Evolutionary conservation across 805 yeast genomes (phyloP).

Genomic region (Saccharomycopsis guyanensis): DNA sequence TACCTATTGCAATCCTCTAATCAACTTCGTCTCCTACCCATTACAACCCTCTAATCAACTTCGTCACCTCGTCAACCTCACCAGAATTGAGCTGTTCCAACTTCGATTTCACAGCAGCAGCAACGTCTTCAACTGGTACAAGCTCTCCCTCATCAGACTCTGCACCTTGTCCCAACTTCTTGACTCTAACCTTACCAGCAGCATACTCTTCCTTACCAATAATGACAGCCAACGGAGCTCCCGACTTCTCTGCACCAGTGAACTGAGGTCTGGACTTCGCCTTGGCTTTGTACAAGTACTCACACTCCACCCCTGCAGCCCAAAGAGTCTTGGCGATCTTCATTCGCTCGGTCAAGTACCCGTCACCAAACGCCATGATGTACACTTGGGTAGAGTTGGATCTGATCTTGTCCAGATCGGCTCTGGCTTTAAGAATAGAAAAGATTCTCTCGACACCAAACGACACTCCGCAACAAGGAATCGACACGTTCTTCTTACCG

Average conservation of each 20-base stretch:
- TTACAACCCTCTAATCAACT: conserved; percentile 8
- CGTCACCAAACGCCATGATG: conserved; percentile 98
- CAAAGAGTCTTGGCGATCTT: conserved; percentile 72
- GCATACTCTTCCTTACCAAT: conserved; percentile 91
- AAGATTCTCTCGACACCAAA: conserved; percentile 95
- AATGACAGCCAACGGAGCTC: conserved; percentile 85
- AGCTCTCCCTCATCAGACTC: conserved; percentile 82
- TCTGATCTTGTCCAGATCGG: conserved; percentile 54
- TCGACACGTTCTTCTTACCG: conserved; percentile 68
- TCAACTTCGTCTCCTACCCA: conserved; percentile 3
- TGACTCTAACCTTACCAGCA: conserved; percentile 76
- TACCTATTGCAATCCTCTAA: conserved; percentile 9
- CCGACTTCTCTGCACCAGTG: conserved; percentile 94
- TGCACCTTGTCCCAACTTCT: conserved; percentile 83
- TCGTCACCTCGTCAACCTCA: conserved; percentile 21
- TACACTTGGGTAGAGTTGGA: conserved; percentile 88
- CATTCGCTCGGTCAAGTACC: conserved; percentile 91
- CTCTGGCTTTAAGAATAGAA: conserved; percentile 77
- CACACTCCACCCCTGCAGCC: conserved; percentile 84
- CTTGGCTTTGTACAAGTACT: conserved; percentile 85
- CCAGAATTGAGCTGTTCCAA: conserved; percentile 53
- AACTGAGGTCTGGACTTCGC: conserved; percentile 95
- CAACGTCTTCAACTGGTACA: conserved; percentile 53
- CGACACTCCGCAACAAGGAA: conserved; percentile 96
- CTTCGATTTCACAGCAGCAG: conserved; percentile 43